Evolutionary conservation across 305 asterid species (phyloP).

Genomic region (Fraxinus greggii): DNA sequence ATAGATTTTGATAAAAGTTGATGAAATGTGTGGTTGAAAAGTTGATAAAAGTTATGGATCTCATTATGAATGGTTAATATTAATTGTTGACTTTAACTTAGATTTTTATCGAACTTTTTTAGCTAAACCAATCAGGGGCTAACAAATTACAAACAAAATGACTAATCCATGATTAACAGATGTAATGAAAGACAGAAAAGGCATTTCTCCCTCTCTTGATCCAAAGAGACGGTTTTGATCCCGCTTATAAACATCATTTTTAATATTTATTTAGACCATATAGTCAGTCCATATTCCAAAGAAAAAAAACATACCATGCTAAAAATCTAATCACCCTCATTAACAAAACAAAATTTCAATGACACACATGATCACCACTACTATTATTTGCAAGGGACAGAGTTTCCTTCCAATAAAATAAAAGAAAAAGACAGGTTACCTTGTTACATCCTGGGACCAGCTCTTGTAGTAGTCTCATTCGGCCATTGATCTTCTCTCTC

Average conservation of each 20-base stretch:
- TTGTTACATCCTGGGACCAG: conserved; percentile 98
- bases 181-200: not conserved
- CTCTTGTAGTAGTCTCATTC: conserved; percentile 90
- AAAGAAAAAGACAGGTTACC: conserved; percentile 57
- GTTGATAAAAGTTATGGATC: not conserved
- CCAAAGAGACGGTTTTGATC: not conserved
- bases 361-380: not conserved
- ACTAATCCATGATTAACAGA: not conserved
- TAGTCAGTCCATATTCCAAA: not conserved
- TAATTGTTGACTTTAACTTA: not conserved
- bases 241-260: not conserved
- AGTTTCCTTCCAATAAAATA: not conserved
- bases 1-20: no score
- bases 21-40: not conserved
- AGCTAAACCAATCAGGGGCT: not conserved
- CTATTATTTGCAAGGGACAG: not conserved
- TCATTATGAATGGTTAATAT: not conserved
- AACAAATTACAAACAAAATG: not conserved
- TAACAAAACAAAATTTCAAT: not conserved
- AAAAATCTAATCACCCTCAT: conserved; percentile 25
- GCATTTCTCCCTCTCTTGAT: not conserved
- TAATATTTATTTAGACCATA: not conserved
- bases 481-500: conserved; percentile 94
- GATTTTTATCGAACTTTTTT: not conserved
- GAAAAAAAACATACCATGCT: not conserved